phyloP scores from a whole-genome alignment of 1,284 basidiomycete species.

The Ustilago esculenta region DNA sequence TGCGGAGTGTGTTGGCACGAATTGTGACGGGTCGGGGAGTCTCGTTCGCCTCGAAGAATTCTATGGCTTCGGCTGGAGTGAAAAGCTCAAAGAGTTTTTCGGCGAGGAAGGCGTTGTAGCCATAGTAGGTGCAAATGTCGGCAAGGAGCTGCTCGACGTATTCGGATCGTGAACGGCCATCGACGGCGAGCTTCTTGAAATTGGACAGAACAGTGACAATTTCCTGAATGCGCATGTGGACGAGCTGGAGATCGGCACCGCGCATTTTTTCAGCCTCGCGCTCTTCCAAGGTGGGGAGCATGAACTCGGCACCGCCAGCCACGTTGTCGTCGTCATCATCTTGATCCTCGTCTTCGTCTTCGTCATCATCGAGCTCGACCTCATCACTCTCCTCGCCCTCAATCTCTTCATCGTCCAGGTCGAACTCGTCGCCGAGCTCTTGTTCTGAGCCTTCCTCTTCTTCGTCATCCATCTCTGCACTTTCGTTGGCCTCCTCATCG shows the following conservation, averaged over 20 bases:
- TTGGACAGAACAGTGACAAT: conserved; percentile 78
- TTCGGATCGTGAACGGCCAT: conserved; percentile 80
- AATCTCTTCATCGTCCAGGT: conserved; percentile 30
- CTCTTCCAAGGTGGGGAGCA: conserved; percentile 82
- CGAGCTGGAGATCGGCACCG: conserved; percentile 76
- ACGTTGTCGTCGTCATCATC: conserved; percentile 29
- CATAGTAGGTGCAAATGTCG: conserved; percentile 77
- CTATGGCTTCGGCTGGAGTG: conserved; percentile 85
- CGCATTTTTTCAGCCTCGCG: conserved; percentile 75
- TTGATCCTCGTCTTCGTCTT: conserved; percentile 70
- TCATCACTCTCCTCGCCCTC: conserved; percentile 45
- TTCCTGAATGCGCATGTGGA: conserved; percentile 88
- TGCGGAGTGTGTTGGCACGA: conserved; percentile 94
- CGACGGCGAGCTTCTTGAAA: conserved; percentile 43
- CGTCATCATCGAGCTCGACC: conserved; percentile 38
- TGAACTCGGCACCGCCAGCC: conserved; percentile 73
- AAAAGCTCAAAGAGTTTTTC: conserved; percentile 96
- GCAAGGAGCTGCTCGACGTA: conserved; percentile 90
- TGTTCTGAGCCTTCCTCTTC: conserved; percentile 50
- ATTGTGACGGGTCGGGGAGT: conserved; percentile 96
- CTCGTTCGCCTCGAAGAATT: conserved; percentile 99
- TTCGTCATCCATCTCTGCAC: conserved; percentile 25
- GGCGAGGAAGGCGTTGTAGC: conserved; percentile 94
- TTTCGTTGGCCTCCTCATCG: conserved; percentile 25
- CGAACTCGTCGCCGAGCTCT: conserved; percentile 53